Conservation (phyloP, 169 alveolate species). For the Amoebophrya sp. region DNA sequence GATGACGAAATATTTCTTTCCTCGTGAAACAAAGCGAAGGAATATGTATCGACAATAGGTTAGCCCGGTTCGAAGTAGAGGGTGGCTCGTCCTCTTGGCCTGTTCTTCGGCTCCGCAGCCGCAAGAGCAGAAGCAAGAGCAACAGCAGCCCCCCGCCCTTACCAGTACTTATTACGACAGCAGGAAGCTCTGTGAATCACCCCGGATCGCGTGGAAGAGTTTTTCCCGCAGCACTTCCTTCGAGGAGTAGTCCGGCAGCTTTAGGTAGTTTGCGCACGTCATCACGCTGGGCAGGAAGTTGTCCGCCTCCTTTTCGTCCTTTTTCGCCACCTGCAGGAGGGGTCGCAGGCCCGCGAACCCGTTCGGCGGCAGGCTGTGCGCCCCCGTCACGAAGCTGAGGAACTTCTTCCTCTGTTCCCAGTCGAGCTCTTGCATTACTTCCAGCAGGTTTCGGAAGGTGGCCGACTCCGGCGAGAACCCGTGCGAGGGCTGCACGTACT, state of each 20-base stretch:
- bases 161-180: too few relatives aligned
- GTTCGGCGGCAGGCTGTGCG: constrained; percentile 80
- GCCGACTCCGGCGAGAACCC: constrained; percentile 30
- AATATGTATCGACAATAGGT: too few relatives aligned
- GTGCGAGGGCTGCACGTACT: constrained; percentile 28
- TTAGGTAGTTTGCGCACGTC: constrained; percentile 86
- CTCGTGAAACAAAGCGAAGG: too few relatives aligned
- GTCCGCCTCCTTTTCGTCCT: constrained; percentile 38
- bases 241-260: constrained; percentile 77
- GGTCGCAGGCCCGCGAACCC: constrained; percentile 77
- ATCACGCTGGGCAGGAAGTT: constrained; percentile 73
- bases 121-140: too few relatives aligned
- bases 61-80: too few relatives aligned
- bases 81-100: too few relatives aligned
- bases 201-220: too few relatives aligned
- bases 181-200: too few relatives aligned
- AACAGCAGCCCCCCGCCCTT: too few relatives aligned
- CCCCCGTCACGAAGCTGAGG: constrained; percentile 71
- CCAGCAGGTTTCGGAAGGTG: constrained; percentile 22
- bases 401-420: constrained; percentile 24
- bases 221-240: constrained; percentile 54
- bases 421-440: constrained; percentile 18
- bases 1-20: too few relatives aligned
- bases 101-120: too few relatives aligned
- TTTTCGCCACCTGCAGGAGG: constrained; percentile 62